Conservation (phyloP, 2,329 filamentous ascomycete genomes). For the Fusarium temperatum region DNA sequence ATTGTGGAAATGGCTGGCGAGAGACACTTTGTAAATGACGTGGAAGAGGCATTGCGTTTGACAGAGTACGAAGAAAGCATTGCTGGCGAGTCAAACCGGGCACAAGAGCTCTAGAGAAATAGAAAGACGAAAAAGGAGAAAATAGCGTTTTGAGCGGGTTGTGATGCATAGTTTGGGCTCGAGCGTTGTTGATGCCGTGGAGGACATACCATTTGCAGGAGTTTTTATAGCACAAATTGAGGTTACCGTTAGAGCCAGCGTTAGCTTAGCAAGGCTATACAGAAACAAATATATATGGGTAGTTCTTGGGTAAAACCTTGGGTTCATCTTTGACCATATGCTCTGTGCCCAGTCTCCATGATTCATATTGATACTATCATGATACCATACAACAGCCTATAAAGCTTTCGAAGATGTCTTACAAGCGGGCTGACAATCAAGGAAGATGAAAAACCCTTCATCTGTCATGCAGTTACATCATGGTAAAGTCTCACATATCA, state of each 20-base stretch:
- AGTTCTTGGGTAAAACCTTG: not conserved
- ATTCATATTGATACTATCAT: not conserved
- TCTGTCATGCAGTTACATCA: not conserved
- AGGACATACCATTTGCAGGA: conserved; percentile 22
- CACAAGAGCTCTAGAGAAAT: conserved; percentile 1
- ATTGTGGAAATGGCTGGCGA: conserved; percentile 84
- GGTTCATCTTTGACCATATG: not conserved
- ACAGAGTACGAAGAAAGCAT: conserved; percentile 75
- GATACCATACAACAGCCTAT: not conserved
- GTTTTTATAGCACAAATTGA: not conserved
- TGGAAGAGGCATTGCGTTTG: conserved; percentile 83
- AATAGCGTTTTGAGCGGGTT: not conserved
- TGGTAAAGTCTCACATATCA: not conserved
- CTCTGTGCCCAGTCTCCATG: not conserved
- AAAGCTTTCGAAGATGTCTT: not conserved
- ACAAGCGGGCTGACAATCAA: not conserved
- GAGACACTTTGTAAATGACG: conserved; percentile 80
- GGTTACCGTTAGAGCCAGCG: conserved; percentile 1
- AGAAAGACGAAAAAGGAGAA: not conserved
- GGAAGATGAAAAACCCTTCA: not conserved
- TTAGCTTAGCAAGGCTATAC: not conserved
- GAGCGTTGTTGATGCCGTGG: not conserved
- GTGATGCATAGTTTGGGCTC: not conserved
- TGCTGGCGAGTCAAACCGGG: conserved; percentile 36
- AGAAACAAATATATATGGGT: not conserved